Conservation (phyloP, 2,329 filamentous ascomycete species). For the Penicillium sp. region DNA sequence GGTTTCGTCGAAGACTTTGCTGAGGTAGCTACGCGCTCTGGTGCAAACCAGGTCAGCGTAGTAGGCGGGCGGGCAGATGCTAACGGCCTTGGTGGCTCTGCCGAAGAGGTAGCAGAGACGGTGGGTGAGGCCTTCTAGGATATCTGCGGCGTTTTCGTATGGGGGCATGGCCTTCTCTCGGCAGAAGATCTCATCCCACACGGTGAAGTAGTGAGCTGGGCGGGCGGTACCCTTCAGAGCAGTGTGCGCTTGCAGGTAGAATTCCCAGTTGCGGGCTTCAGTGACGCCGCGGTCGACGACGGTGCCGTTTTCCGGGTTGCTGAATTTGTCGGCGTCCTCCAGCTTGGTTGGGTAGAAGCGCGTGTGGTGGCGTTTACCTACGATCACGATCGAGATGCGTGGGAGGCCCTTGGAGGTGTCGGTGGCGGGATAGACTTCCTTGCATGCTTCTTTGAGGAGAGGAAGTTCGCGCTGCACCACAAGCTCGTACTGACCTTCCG, state of each 20-base stretch:
- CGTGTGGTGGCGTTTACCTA: conserved; percentile 81
- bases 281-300: conserved; percentile 79
- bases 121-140: conserved; percentile 64
- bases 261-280: conserved; percentile 67
- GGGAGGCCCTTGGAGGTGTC: conserved; percentile 46
- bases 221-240: conserved; percentile 75
- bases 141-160: no score
- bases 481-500: conserved; percentile 67
- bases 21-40: conserved; percentile 63
- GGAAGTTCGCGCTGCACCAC: conserved; percentile 61
- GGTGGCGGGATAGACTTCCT: conserved; percentile 47
- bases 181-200: conserved; percentile 60
- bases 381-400: conserved; percentile 63
- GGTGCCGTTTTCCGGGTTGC: conserved; percentile 67
- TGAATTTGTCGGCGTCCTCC: conserved; percentile 42
- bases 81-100: conserved; percentile 78
- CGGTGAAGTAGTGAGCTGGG: conserved; percentile 75
- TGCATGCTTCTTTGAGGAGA: conserved; percentile 51
- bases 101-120: conserved; percentile 76
- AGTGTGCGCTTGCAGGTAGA: conserved; percentile 72
- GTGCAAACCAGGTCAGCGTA: conserved; percentile 82
- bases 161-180: no score
- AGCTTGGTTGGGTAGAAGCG: conserved; percentile 66
- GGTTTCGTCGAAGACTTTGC: conserved; percentile 56
- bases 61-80: conserved; percentile 78